Conservation (phyloP, 2,329 filamentous ascomycete species). For the Hypomyces rosellus region DNA sequence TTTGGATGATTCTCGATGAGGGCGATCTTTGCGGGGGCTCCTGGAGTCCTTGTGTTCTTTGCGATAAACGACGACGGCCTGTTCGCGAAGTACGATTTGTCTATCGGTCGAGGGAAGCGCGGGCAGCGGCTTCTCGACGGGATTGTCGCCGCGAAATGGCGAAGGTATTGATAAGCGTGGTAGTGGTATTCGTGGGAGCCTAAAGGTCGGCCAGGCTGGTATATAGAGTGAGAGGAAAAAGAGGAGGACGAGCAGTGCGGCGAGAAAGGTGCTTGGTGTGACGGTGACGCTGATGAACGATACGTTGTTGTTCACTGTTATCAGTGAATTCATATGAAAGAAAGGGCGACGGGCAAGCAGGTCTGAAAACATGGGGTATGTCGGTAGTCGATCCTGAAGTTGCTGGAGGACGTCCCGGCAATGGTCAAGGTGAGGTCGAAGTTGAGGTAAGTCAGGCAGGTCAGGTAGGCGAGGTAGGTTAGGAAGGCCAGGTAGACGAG, state of each 20-base stretch:
- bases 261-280: slow-evolving; percentile 52
- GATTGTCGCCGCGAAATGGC: slow-evolving; percentile 1
- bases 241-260: slow-evolving; percentile 42
- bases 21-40: slow-evolving; percentile 7
- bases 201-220: slow-evolving; percentile 25
- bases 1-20: slow-evolving; percentile 11
- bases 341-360: slow-evolving; percentile 4
- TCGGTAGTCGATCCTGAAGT: neutral
- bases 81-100: slow-evolving; percentile 27
- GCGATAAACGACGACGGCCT: slow-evolving; percentile 25
- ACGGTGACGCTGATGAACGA: slow-evolving; percentile 54
- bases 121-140: slow-evolving; percentile 21
- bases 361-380: neutral
- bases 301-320: slow-evolving; percentile 57
- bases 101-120: slow-evolving; percentile 17
- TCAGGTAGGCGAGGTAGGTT: neutral
- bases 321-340: slow-evolving; percentile 49
- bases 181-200: slow-evolving; percentile 30
- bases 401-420: neutral
- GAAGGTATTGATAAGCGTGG: slow-evolving; percentile 16
- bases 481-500: neutral
- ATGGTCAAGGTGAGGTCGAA: neutral
- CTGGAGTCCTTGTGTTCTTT: slow-evolving; percentile 18
- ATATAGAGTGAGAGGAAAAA: slow-evolving; percentile 47
- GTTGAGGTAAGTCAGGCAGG: neutral